Evolutionary conservation across 257 asterid species (phyloP), one percentile per base, ranked within the genome.

Genomic region (Haberlea rhodopensis): DNA sequence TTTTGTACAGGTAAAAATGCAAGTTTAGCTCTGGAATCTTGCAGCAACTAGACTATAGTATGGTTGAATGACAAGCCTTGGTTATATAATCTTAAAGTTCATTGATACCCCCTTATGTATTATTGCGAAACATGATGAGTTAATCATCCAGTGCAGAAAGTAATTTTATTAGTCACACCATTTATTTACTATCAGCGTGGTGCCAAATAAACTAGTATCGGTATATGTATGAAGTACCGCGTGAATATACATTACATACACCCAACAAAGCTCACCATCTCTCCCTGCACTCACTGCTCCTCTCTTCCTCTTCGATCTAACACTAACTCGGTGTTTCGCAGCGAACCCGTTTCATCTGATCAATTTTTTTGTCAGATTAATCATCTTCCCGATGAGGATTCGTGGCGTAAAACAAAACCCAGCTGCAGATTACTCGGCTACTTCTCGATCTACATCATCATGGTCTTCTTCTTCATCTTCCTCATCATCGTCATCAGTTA

Each of bases 401-500:
- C 82, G 82, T 21, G 75, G 79, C 23, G 37, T 70, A 32, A 72
- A 63, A 9, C 25, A 43, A 43, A 43, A 40, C 46, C 29, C 48
- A 2, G 57, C 29, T 9, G 15, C 40, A 7, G 64, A 22, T 46
- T 64, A 32, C 71, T 60, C 72, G 19, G 20, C 20, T 21, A 58
- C 58, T 52, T 75, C 75, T 64, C 15, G 49, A 45, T 68, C 76
- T 46, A 53, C 60, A 31, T 58, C 78, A 5, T 21, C 72, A 40
- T 24, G 62, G 4, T 56, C 73, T 4, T 63, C 83, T n/a, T 76
- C 85, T 8, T 76, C 77, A 2, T 68, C 85, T 2, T 57, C 83
- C 11, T 78, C 90, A 1, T 58, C 81, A 7, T 67, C 76, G n/a
- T 81, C 95, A 11, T 71, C 86, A 10, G 70, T 78, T 74, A 80